Base-by-base conservation (phyloP, 495 filamentous ascomycete species). In the Hypomontagnella submonticulosa region DNA sequence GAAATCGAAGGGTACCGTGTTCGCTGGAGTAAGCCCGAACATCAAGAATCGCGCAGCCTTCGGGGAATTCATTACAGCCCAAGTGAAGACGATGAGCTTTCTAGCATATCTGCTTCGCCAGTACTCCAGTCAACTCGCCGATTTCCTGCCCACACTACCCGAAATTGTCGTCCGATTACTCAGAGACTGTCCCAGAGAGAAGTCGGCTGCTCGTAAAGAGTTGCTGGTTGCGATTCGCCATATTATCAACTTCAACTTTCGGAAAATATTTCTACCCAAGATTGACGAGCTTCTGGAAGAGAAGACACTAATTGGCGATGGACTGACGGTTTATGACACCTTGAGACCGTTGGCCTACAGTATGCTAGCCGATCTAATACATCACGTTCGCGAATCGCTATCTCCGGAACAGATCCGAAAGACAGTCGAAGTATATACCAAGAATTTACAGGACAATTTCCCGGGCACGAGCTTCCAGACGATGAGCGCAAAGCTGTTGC, bases 51-150 rank as follows among this genome's bases (percentile, higher is more conserved):
- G 95, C 16, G 89, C 90, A 15, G 96, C 94, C 4, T 99, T 97
- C 79, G 96, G 96, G 1, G 96, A 99, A 59, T 93, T 99, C 60
- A 94, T 99, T 53, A 97, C 92, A 0, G 93, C 92, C 0, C 96
- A 99, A 76, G 95, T 99, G 41, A 99, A 99, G 83, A 98, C 95
- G 0, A 98, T 99, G 96, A 97, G 92, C 66, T 99, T 99, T 71
- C 76, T 99, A 65, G 96, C 96, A 0, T 99, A 98, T 75, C 79
- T 99, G 4, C 83, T 99, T 20, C 84, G 96, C 19, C 88, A 93
- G 37, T 97, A 97, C 74, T 88, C 92, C 13, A 87, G 90, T 38
- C 91, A 97, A 57, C 81, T 99, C 0, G 85, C 88, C 10, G 96
- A 98, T 69, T 99, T 98, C 71, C 79, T 99, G 47, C 89, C 90